A percentile compares a stretch with the other conserved stretches of the same genome.
These are phyloP conservation scores for Karstenula rhodostoma DNA, from an alignment of 2,329 filamentous ascomycete species.

Conservation along the genomic window DNA sequence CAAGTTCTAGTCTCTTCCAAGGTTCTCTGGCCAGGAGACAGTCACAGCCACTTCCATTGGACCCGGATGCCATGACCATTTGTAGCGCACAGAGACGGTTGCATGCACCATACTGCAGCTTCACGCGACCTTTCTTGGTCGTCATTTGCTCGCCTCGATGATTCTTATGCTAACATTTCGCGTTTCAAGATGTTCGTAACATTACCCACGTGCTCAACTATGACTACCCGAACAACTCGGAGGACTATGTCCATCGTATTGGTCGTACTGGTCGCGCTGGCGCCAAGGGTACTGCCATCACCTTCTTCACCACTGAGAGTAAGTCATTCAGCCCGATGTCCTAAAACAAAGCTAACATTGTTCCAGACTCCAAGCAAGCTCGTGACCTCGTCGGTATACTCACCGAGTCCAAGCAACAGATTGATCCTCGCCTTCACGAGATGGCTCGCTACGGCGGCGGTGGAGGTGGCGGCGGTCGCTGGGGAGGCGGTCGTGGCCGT, in stretches of 20 bases:
- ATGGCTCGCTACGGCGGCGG: slow-evolving; percentile 94
- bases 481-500: slow-evolving; percentile 73
- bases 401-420: slow-evolving; percentile 95
- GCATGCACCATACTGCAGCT: slow-evolving; percentile 62
- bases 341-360: slow-evolving; percentile 39
- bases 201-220: slow-evolving; percentile 99
- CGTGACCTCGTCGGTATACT: slow-evolving; percentile 95
- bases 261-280: slow-evolving; percentile 77
- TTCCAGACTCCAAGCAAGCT: slow-evolving; percentile 68
- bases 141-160: slow-evolving; percentile 54
- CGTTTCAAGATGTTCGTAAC: slow-evolving; percentile 96
- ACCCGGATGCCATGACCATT: slow-evolving; percentile 54
- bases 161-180: slow-evolving; percentile 77
- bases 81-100: slow-evolving; percentile 64
- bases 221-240: slow-evolving; percentile 96
- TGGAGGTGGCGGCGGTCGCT: slow-evolving; percentile 75
- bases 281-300: slow-evolving; percentile 94
- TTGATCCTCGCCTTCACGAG: slow-evolving; percentile 93
- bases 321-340: slow-evolving; percentile 56
- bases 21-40: slow-evolving; percentile 71
- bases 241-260: slow-evolving; percentile 75
- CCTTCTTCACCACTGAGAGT: slow-evolving; percentile 99
- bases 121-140: slow-evolving; percentile 67
- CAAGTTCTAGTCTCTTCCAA: slow-evolving; percentile 75
- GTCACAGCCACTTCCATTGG: slow-evolving; percentile 59